phyloP scores from a whole-genome alignment of 2,329 filamentous ascomycete genomes.

The Monilinia fructigena region DNA sequence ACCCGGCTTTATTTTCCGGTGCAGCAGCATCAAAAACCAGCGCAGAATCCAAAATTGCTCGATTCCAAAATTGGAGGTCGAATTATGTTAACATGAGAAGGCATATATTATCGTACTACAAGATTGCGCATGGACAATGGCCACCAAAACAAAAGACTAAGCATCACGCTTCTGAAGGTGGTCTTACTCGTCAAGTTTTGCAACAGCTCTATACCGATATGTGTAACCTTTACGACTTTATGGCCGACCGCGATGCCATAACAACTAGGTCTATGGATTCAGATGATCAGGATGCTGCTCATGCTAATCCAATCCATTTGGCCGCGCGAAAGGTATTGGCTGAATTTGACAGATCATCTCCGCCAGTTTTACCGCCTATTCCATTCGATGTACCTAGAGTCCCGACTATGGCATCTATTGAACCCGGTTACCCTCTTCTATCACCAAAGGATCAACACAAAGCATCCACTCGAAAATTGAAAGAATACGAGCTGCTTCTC shows the following conservation, averaged over 20 bases:
- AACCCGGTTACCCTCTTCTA: conserved; percentile 61
- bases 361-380: conserved; percentile 85
- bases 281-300: conserved; percentile 53
- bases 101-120: conserved; percentile 60
- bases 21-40: conserved; percentile 80
- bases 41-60: conserved; percentile 71
- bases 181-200: conserved; percentile 80
- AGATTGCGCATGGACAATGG: conserved; percentile 70
- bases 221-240: conserved; percentile 80
- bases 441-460: conserved; percentile 73
- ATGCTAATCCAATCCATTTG: conserved; percentile 44
- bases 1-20: conserved; percentile 84
- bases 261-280: conserved; percentile 72
- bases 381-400: conserved; percentile 84
- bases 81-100: conserved; percentile 73
- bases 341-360: conserved; percentile 86
- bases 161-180: conserved; percentile 81
- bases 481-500: conserved; percentile 73
- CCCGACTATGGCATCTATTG: conserved; percentile 65
- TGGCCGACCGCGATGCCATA: conserved; percentile 75
- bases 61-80: conserved; percentile 80
- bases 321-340: conserved; percentile 76
- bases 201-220: conserved; percentile 83
- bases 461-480: conserved; percentile 68
- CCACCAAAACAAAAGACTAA: conserved; percentile 88